A percentile compares a stretch with the other conserved stretches of the same genome.
Evolutionary conservation across 805 yeast species (phyloP).

Genomic region (Scheffersomyces ergatensis): DNA sequence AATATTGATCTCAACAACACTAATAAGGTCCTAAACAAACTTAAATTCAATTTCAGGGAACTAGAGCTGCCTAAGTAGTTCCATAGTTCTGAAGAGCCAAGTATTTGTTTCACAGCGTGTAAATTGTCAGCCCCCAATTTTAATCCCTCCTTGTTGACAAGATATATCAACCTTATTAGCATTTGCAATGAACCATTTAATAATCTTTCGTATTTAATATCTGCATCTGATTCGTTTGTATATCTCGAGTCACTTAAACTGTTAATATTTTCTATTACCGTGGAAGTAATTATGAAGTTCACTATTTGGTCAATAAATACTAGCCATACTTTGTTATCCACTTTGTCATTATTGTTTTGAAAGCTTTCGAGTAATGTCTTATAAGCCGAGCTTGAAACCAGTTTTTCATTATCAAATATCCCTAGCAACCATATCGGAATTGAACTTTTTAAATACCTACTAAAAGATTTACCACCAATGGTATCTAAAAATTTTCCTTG

Average conservation of each 20-base stretch:
- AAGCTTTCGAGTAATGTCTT: constrained; percentile 53
- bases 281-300: constrained; percentile 49
- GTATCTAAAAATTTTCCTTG: constrained; percentile 49
- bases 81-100: constrained; percentile 33
- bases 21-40: constrained; percentile 29
- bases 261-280: constrained; percentile 56
- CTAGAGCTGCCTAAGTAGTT: constrained; percentile 24
- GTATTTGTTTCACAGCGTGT: constrained; percentile 15
- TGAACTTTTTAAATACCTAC: constrained; percentile 67
- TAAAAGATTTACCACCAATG: constrained; percentile 54
- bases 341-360: constrained; percentile 47
- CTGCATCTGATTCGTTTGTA: constrained; percentile 62
- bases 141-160: constrained; percentile 15
- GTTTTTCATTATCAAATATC: constrained; percentile 63
- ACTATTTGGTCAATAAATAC: constrained; percentile 57
- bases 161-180: constrained; percentile 31
- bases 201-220: constrained; percentile 60
- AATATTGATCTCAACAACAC: constrained; percentile 19
- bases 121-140: constrained; percentile 7
- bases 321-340: constrained; percentile 54
- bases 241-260: constrained; percentile 75
- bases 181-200: constrained; percentile 49
- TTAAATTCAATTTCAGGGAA: constrained; percentile 22
- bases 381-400: constrained; percentile 52
- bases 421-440: constrained; percentile 77